Evolutionary conservation across 2,329 filamentous ascomycete species (phyloP), one percentile per base, ranked within the genome.

Genomic region (Verruconis gallopava): DNA sequence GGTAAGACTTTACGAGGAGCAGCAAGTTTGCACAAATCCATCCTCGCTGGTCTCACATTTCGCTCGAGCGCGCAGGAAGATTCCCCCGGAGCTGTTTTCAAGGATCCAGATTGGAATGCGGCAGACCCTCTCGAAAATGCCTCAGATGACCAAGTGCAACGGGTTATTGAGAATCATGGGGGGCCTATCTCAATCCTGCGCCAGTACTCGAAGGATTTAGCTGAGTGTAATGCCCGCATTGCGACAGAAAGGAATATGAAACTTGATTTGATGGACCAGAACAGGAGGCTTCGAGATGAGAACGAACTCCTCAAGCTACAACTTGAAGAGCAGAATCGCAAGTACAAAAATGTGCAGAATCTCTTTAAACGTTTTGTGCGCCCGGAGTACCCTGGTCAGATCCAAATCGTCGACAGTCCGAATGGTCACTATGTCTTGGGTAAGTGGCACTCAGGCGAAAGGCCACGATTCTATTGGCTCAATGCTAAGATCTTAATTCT

Each of bases 361-460:
- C 32, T 44, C 13, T 40, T 44, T 13, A 44, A 40, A 21, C 35
- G 41, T 5, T 37, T 43, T 28, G 36, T 38, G 1, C 19, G 36
- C 20, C 41, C 41, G 4, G 41, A 43, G 5, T 21, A 37, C 14
- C 41, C 41, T 14, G 41, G 41, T n/a, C 34, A 43, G 17, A 37
- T 44, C 12, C 37, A 44, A 19, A 40, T 44, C n/a, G 36, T 44
- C 18, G 42, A 44, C 15, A 44, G 42, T 42, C 42, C 42, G 11
- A 37, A 35, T 22, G 42, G 42, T 5, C 37, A 34, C n/a, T 44
- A 44, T 32, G 19, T 40, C 36, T 28, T 43, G 9, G 37, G 20
- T 33, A 20, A 39, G 13, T 11, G 11, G 9, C 9, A 15, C 17
- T 14, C 11, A 11, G 14, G 14, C 14, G 11, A 17, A 17, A 9